Percentiles rank a stretch among this genome's conserved stretches.
Evolutionary conservation across 257 asterid genomes (phyloP).

Genomic region (Solanum pennellii): DNA sequence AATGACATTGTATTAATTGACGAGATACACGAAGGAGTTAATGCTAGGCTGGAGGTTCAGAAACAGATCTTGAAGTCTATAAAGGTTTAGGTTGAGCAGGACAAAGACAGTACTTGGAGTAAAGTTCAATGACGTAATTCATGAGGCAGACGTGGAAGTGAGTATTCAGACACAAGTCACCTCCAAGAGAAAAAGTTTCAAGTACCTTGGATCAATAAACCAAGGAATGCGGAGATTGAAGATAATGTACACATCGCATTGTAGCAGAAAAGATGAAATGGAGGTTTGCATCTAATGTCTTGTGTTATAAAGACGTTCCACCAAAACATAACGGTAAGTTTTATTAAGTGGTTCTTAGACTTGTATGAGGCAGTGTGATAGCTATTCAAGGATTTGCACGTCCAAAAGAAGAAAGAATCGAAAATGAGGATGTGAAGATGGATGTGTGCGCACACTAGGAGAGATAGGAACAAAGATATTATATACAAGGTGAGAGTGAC

Average conservation of each 20-base stretch:
- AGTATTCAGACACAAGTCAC: background rate
- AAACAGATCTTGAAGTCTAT: background rate
- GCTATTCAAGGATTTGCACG: background rate
- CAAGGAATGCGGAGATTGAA: background rate
- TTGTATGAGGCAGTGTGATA: background rate
- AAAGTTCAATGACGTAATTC: background rate
- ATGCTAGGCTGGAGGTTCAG: background rate
- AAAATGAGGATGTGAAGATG: background rate
- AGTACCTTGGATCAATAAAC: background rate
- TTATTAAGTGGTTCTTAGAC: background rate
- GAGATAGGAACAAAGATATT: background rate
- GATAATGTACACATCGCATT: background rate
- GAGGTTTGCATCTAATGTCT: background rate
- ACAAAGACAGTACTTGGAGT: background rate
- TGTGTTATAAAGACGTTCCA: background rate
- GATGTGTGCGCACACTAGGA: background rate
- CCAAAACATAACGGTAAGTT: background rate
- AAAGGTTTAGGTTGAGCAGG: background rate
- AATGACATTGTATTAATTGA: background rate
- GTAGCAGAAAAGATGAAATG: background rate
- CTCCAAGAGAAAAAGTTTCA: background rate
- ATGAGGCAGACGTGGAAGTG: background rate
- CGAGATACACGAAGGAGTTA: background rate
- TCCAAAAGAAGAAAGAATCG: background rate
- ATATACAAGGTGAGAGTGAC: too few species aligned